phyloP scores from a whole-genome alignment of 345 rosid species.

The Kernera saxatilis region DNA sequence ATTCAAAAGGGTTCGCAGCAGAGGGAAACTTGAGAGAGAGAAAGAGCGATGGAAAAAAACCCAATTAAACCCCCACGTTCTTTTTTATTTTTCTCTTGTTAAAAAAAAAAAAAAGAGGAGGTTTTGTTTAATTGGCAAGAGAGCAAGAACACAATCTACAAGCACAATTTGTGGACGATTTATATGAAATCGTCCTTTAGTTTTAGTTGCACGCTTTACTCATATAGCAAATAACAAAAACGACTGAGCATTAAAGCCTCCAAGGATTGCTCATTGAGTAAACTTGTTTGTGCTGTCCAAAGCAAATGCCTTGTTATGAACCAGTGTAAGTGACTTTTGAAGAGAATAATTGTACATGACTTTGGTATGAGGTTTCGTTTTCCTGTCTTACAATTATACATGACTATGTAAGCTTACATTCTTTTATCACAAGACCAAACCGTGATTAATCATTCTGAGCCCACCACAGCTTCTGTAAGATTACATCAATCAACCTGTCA shows the following conservation, averaged over 20 bases:
- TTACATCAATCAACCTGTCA: slow-evolving; percentile 61
- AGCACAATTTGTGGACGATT: too few species aligned
- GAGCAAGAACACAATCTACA: not conserved
- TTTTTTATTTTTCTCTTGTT: not conserved
- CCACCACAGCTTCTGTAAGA: not conserved
- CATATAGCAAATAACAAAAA: not conserved
- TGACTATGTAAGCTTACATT: slow-evolving; percentile 5
- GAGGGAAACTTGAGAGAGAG: slow-evolving; percentile 11
- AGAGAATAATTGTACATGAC: slow-evolving; percentile 5
- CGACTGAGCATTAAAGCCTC: not conserved
- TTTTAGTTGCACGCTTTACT: too few species aligned
- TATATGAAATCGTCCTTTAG: too few species aligned
- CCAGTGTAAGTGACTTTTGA: not conserved
- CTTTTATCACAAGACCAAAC: too few species aligned
- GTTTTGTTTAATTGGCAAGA: not conserved
- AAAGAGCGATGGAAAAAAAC: not conserved
- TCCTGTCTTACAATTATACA: slow-evolving; percentile 16
- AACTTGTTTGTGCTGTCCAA: not conserved
- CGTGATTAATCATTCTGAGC: slow-evolving; percentile 4
- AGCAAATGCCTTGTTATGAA: not conserved
- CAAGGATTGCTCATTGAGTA: not conserved
- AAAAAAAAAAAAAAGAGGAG: not conserved
- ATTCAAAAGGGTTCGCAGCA: slow-evolving; percentile 4
- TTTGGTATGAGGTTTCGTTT: slow-evolving; percentile 9
- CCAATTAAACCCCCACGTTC: not conserved